Conservation (phyloP, 2,329 filamentous ascomycete species). For the Dryadomyces quercivorus region DNA sequence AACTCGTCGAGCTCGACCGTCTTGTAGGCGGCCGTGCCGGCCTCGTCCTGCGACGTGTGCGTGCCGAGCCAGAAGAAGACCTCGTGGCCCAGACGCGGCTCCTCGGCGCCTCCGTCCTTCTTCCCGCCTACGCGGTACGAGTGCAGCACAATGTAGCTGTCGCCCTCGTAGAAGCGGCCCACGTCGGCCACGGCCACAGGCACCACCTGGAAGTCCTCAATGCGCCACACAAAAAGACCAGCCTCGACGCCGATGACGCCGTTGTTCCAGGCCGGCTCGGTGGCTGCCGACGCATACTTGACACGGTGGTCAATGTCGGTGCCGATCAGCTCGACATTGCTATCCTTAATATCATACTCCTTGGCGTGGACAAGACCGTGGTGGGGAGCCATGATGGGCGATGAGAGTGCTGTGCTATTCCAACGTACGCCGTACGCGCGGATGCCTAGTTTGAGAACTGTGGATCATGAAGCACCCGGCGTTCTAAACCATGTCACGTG, state of each 20-base stretch:
- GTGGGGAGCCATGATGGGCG: constrained; percentile 41
- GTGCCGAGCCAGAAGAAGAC: constrained; percentile 60
- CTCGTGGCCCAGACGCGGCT: constrained; percentile 37
- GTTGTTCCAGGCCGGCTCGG: constrained; percentile 56
- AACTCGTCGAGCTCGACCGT: constrained; percentile 60
- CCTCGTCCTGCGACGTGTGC: constrained; percentile 56
- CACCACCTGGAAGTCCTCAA: constrained; percentile 54
- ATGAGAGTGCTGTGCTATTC: not conserved
- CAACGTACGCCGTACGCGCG: not conserved
- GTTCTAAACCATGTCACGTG: not conserved
- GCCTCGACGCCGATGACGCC: constrained; percentile 37
- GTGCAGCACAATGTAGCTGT: constrained; percentile 55
- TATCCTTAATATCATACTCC: constrained; percentile 56
- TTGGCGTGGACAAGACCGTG: constrained; percentile 49
- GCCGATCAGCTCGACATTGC: constrained; percentile 55
- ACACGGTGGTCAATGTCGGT: constrained; percentile 53
- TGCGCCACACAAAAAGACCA: constrained; percentile 52
- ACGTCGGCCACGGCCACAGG: constrained; percentile 43
- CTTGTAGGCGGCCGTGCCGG: constrained; percentile 58
- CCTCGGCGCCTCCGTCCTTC: not conserved
- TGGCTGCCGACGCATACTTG: constrained; percentile 52
- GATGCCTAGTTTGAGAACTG: not conserved
- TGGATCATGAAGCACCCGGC: not conserved
- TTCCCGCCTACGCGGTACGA: constrained; percentile 26
- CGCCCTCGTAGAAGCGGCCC: constrained; percentile 53